phyloP scores from a whole-genome alignment of 2,329 filamentous ascomycete species.

The Colletotrichum tropicicola region DNA sequence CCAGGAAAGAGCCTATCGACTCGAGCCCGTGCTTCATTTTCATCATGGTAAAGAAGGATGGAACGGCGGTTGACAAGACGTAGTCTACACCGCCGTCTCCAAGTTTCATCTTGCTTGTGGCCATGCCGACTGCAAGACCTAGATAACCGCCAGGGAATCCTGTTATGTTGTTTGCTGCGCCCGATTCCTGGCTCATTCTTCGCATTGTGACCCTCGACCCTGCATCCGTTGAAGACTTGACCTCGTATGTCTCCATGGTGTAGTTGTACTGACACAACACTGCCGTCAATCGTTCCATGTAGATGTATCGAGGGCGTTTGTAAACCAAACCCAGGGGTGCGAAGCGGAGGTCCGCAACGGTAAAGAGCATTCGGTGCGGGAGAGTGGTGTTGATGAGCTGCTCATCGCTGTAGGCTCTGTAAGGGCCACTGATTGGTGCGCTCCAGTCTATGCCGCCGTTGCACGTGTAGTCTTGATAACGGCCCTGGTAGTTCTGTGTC shows the following conservation, averaged over 20 bases:
- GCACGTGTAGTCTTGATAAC: conserved; percentile 35
- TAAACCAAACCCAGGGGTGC: too few relatives aligned
- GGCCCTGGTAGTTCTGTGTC: conserved; percentile 38
- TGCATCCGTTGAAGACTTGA: too few relatives aligned
- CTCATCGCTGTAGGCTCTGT: conserved; percentile 16
- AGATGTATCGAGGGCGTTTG: conserved; percentile 8
- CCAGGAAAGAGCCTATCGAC: conserved; percentile 28
- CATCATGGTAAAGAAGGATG: conserved; percentile 38
- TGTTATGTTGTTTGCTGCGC: neutral
- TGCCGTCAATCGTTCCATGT: conserved; percentile 32
- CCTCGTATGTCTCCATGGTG: conserved; percentile 19
- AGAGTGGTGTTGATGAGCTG: conserved; percentile 32
- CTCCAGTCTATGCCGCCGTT: conserved; percentile 34
- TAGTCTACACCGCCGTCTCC: conserved; percentile 32
- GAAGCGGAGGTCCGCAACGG: conserved; percentile 33
- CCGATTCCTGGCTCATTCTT: conserved; percentile 6
- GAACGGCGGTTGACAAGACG: conserved; percentile 33
- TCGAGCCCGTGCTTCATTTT: conserved; percentile 30
- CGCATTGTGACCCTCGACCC: conserved; percentile 28
- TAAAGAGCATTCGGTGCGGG: conserved; percentile 35
- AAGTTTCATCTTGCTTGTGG: conserved; percentile 28
- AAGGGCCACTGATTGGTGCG: neutral
- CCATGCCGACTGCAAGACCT: conserved; percentile 26
- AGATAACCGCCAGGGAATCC: conserved; percentile 29
- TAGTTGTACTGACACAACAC: conserved; percentile 34